These are phyloP conservation scores for Astrephomene gubernaculifera DNA, from an alignment of 139 green algal species.

Conservation along the genomic window DNA sequence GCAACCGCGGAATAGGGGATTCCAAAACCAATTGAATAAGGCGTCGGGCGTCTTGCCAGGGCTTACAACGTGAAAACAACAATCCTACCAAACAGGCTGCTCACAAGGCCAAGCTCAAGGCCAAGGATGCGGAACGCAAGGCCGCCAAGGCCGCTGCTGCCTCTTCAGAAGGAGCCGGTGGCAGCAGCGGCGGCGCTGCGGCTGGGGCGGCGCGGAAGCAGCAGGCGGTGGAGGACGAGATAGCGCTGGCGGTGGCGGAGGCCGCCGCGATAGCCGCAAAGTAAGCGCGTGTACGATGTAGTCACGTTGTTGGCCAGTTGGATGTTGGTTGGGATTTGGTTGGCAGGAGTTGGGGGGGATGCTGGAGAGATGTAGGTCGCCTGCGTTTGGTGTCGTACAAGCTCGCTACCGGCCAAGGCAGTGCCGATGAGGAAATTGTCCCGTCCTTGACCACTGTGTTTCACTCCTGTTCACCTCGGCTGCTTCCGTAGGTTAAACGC, in stretches of 20 bases:
- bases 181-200: neutral
- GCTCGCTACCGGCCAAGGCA: no score
- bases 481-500: slow-evolving; percentile 4
- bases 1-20: no score
- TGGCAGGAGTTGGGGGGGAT: no score
- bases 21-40: no score
- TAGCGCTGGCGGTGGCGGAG: slow-evolving; percentile 63
- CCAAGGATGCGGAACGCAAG: slow-evolving; percentile 73
- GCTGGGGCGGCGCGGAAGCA: slow-evolving; percentile 8
- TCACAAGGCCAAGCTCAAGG: slow-evolving; percentile 77
- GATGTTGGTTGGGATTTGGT: no score
- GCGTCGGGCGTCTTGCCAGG: no score
- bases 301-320: no score
- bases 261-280: slow-evolving; percentile 61
- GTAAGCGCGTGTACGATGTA: slow-evolving; percentile 12
- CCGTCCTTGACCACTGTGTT: no score
- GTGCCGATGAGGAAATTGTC: no score
- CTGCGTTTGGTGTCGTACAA: no score
- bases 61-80: no score
- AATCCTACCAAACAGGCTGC: slow-evolving; percentile 62
- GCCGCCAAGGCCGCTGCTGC: slow-evolving; percentile 46
- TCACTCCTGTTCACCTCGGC: neutral
- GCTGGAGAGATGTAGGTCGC: no score
- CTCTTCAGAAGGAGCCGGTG: slow-evolving; percentile 24
- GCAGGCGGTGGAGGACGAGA: slow-evolving; percentile 70